phyloP scores from a whole-genome alignment of 2,329 filamentous ascomycete genomes.

The Neonectria sp. region DNA sequence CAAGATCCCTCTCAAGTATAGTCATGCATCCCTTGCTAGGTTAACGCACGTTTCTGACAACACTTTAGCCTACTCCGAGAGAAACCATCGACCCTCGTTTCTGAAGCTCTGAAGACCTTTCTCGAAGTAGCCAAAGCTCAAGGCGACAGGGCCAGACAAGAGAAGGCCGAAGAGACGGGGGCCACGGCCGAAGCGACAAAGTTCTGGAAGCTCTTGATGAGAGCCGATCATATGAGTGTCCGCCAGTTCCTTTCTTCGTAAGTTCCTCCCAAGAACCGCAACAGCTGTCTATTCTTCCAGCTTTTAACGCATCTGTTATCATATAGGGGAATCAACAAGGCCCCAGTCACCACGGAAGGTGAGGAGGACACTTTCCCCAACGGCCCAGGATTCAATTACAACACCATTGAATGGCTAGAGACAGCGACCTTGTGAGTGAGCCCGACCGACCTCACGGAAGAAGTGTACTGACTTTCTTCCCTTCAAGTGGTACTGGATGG shows the following conservation, averaged over 20 bases:
- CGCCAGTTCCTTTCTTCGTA: conserved; percentile 41
- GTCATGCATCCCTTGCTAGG: accelerated
- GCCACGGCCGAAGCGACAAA: neutral
- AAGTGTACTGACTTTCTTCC: neutral
- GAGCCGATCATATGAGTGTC: conserved; percentile 33
- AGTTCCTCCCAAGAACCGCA: conserved; percentile 17
- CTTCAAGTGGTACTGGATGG: conserved; percentile 38
- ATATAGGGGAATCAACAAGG: conserved; percentile 2
- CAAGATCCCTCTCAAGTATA: conserved; percentile 12
- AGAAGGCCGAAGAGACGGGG: neutral
- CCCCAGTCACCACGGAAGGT: neutral
- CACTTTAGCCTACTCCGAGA: conserved; percentile 9
- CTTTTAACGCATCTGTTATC: neutral
- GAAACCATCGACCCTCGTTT: conserved; percentile 18
- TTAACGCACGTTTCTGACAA: neutral
- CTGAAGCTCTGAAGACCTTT: conserved; percentile 5
- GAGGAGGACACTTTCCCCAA: conserved; percentile 7
- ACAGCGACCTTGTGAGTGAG: conserved; percentile 36
- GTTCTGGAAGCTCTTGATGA: conserved; percentile 33
- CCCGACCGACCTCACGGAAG: neutral
- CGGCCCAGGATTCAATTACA: conserved; percentile 30
- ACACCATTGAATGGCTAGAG: conserved; percentile 44
- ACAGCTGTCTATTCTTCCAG: neutral
- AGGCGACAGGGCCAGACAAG: conserved; percentile 6
- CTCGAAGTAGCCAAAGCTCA: conserved; percentile 9